These are phyloP conservation scores for Cryptosporidium sp. DNA, from an alignment of 169 alveolate genomes.

Conservation along the genomic window DNA sequence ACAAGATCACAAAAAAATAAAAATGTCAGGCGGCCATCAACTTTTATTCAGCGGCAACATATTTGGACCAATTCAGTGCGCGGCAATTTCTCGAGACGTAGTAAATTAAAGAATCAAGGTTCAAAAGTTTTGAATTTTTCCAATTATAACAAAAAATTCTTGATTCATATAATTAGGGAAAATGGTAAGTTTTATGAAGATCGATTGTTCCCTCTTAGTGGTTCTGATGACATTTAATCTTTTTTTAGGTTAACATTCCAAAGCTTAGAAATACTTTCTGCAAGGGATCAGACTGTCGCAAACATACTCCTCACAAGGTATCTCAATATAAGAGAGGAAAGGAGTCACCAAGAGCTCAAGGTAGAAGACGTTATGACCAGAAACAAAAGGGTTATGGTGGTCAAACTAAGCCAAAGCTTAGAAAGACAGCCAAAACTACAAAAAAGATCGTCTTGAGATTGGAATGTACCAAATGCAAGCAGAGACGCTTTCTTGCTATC, in stretches of 20 bases:
- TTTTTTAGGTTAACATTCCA: constrained; percentile 66
- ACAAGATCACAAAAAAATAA: constrained; percentile 13
- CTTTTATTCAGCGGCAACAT: not conserved
- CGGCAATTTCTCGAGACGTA: constrained; percentile 61
- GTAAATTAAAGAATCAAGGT: constrained; percentile 28
- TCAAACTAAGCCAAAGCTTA: constrained; percentile 98
- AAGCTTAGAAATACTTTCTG: constrained; percentile 71
- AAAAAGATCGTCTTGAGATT: constrained; percentile 97
- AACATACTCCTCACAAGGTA: constrained; percentile 94
- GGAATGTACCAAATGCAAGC: constrained; percentile 98
- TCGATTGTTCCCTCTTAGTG: not conserved
- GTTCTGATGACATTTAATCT: not conserved
- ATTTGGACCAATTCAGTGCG: not conserved
- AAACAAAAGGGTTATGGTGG: constrained; percentile 99
- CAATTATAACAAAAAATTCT: constrained; percentile 2
- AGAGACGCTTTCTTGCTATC: constrained; percentile 94
- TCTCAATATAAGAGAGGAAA: constrained; percentile 98
- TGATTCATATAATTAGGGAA: constrained; percentile 15
- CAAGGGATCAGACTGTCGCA: constrained; percentile 77
- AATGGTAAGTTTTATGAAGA: constrained; percentile 51
- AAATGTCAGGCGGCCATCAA: constrained; percentile 9
- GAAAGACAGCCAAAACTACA: constrained; percentile 99
- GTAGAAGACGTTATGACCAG: constrained; percentile 98
- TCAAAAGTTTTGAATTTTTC: constrained; percentile 18
- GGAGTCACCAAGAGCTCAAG: constrained; percentile 96